Evolutionary conservation across 306 rosid genomes (phyloP).

Genomic region (Malus fusca): DNA sequence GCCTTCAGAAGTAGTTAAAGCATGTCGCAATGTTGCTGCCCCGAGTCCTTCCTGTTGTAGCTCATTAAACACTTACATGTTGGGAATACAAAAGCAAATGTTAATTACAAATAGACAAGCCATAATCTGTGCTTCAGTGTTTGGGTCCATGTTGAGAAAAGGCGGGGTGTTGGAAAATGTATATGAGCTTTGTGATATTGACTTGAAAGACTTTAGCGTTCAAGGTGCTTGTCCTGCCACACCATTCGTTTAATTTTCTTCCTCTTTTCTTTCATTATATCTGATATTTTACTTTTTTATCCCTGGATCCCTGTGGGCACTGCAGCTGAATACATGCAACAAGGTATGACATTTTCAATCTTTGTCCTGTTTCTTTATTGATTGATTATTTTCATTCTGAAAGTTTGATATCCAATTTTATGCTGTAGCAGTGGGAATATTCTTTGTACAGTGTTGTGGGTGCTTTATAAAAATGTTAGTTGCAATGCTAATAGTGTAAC

Average conservation of each 20-base stretch:
- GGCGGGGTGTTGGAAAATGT: constrained; percentile 80
- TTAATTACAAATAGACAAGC: constrained; percentile 93
- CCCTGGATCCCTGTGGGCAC: constrained; percentile 22
- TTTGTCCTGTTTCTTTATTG: constrained; percentile 7
- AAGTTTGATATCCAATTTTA: not conserved
- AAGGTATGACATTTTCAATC: constrained; percentile 49
- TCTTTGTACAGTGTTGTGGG: not conserved
- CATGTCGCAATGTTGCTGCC: constrained; percentile 77
- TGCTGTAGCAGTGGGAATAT: not conserved
- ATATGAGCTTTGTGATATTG: constrained; percentile 90
- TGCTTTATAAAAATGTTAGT: not conserved
- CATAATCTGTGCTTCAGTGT: constrained; percentile 82
- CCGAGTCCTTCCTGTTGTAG: constrained; percentile 92
- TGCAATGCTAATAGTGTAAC: not conserved
- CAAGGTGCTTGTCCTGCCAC: constrained; percentile 50
- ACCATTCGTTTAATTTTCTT: constrained; percentile 5
- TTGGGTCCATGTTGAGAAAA: constrained; percentile 85
- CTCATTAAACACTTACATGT: constrained; percentile 73
- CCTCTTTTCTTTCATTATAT: constrained; percentile 6
- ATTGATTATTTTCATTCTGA: not conserved
- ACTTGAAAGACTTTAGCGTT: constrained; percentile 95
- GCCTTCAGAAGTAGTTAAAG: constrained; percentile 71
- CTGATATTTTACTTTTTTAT: constrained; percentile 18
- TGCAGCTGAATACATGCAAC: constrained; percentile 61
- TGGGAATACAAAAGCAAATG: constrained; percentile 86